Conservation (phyloP, 176 grass and related monocot genomes). For the bread wheat (Triticum aestivum) region IWGSC_CS_RefSeq_v2.1 NC_057804.1:634986747-634987246, state of each 20-base stretch:
- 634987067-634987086: slow-evolving; percentile 13
- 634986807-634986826: too few relatives aligned
- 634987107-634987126: not conserved
- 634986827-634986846: too few relatives aligned
- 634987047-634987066: not conserved
- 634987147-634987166: not conserved
- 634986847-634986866: too few relatives aligned
- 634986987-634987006: not conserved
- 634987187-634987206: not conserved
- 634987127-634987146: not conserved
- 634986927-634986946: not conserved
- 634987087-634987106: slow-evolving; percentile 6
- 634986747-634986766: too few relatives aligned
- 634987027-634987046: not conserved
- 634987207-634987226: slow-evolving; percentile 12
- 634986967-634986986: not conserved
- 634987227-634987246: not conserved
- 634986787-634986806: too few relatives aligned
- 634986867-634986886: too few relatives aligned
- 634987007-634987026: not conserved
- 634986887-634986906: too few relatives aligned
- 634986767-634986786: too few relatives aligned
- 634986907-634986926: too few relatives aligned
- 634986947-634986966: not conserved
- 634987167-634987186: not conserved